A percentile compares a stretch with the other conserved stretches of the same genome.
Evolutionary conservation across 495 filamentous ascomycete species (phyloP).

Genomic region (Tuber brumale): DNA sequence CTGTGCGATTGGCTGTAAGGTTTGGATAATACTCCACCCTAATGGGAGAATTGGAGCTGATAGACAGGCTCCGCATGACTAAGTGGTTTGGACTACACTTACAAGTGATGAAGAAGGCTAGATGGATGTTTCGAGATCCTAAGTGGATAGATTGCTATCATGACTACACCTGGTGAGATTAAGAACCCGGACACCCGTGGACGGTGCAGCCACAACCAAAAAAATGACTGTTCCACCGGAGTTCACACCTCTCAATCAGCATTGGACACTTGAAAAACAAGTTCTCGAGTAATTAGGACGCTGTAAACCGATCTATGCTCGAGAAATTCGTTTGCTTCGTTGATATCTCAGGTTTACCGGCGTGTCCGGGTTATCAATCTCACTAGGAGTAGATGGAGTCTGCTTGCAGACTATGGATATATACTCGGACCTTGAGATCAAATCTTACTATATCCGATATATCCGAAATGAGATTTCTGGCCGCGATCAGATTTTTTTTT

Average conservation of each 20-base stretch:
- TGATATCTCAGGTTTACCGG: too few species aligned
- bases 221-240: too few species aligned
- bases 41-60: neutral
- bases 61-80: neutral
- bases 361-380: too few species aligned
- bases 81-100: neutral
- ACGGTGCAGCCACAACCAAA: too few species aligned
- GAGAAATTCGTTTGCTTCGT: too few species aligned
- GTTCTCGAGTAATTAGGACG: too few species aligned
- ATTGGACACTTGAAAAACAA: too few species aligned
- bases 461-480: neutral
- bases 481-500: neutral
- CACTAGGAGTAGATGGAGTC: neutral
- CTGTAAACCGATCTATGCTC: too few species aligned
- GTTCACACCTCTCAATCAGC: too few species aligned
- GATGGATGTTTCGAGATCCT: neutral
- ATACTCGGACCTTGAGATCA: neutral
- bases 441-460: neutral
- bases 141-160: neutral
- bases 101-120: neutral
- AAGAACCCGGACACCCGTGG: too few species aligned
- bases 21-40: neutral
- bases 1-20: neutral
- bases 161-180: too few species aligned
- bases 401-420: neutral